Percentiles rank a stretch among this genome's conserved stretches.
Evolutionary conservation across 768 basidiomycete genomes (phyloP).

Genomic region (Porphyrellus cyaneotinctus): DNA sequence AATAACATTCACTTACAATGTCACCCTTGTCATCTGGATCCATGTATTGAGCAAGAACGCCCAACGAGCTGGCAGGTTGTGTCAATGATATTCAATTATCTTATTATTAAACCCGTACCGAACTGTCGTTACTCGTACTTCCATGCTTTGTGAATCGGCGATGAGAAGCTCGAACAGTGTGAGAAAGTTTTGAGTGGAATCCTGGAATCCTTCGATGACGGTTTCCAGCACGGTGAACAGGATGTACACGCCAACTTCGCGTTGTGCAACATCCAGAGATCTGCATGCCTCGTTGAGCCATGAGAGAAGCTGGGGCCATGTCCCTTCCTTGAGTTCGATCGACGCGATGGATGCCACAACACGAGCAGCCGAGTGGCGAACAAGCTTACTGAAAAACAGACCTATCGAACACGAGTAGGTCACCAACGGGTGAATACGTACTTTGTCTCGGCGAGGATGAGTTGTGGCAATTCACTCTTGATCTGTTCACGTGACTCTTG

Average conservation of each 20-base stretch:
- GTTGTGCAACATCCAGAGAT: conserved; percentile 64
- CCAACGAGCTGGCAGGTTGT: conserved; percentile 57
- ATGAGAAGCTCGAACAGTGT: conserved; percentile 72
- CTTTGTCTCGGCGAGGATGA: conserved; percentile 76
- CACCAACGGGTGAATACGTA: conserved; percentile 34
- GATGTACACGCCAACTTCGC: conserved; percentile 90
- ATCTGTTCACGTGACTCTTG: conserved; percentile 73
- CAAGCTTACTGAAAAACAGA: conserved; percentile 60
- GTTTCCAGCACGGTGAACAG: conserved; percentile 89
- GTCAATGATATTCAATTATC: conserved; percentile 2
- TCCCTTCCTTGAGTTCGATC: conserved; percentile 73
- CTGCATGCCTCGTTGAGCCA: conserved; percentile 78
- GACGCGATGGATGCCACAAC: conserved; percentile 90
- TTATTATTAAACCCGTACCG: conserved; percentile 40
- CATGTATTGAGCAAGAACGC: conserved; percentile 90
- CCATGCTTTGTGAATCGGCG: conserved; percentile 78
- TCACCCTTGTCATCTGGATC: conserved; percentile 83
- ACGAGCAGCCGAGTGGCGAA: conserved; percentile 89
- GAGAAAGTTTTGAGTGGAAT: conserved; percentile 71
- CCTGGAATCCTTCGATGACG: conserved; percentile 85
- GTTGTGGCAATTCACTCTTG: conserved; percentile 75
- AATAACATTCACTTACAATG: conserved; percentile 53
- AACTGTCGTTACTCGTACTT: conserved; percentile 88
- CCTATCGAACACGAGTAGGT: neutral
- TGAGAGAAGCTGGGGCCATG: conserved; percentile 86